A percentile compares a stretch with the other conserved stretches of the same genome.
Conservation (phyloP, 805 yeast species). For the Lachancea sp. region DNA sequence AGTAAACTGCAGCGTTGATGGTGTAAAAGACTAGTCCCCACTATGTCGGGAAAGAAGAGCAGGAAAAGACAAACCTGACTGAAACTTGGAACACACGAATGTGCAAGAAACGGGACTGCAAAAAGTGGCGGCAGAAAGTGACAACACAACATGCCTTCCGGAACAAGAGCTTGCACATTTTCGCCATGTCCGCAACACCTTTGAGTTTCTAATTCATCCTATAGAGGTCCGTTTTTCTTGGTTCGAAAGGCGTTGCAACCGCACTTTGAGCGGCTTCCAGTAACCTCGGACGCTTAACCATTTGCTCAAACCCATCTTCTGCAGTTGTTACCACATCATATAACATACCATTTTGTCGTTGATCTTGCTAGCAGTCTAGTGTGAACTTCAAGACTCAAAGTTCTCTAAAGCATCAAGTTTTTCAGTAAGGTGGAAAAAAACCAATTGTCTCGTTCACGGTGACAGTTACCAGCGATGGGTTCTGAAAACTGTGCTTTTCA, state of each 20-base stretch:
- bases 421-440: not conserved
- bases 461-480: too few species aligned
- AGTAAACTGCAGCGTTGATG: not conserved
- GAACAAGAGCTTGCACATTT: too few species aligned
- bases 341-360: constrained; percentile 7
- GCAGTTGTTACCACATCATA: not conserved
- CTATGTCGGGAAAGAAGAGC: too few species aligned
- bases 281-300: too few species aligned
- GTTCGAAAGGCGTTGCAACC: not conserved
- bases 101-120: too few species aligned
- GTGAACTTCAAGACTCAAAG: not conserved
- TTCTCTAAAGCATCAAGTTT: not conserved
- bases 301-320: not conserved
- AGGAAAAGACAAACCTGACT: too few species aligned
- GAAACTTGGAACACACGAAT: too few species aligned
- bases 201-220: too few species aligned
- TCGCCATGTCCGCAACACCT: too few species aligned
- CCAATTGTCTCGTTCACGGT: not conserved
- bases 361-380: constrained; percentile 4
- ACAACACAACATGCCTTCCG: too few species aligned
- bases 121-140: too few species aligned
- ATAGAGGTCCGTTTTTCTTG: not conserved
- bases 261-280: not conserved
- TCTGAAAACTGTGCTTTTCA: not conserved
- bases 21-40: too few species aligned